These are phyloP conservation scores for Pseudogymnoascus sp. DNA, from an alignment of 2,329 filamentous ascomycete species.

Conservation along the genomic window DNA sequence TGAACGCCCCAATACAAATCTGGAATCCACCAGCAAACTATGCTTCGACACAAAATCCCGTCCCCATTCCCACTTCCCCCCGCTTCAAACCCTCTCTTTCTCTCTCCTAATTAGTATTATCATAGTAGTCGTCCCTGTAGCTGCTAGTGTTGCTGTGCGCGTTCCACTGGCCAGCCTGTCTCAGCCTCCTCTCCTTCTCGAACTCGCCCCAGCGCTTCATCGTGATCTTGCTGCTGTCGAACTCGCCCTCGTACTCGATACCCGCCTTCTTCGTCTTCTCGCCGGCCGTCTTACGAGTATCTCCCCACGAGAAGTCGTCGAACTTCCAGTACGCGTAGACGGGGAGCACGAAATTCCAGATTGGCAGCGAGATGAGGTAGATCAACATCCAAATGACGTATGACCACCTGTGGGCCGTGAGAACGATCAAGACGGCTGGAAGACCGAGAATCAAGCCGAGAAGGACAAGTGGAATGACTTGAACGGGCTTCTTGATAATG, in stretches of 20 bases:
- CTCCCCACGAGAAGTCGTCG: constrained; percentile 98
- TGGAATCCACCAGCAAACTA: constrained; percentile 6
- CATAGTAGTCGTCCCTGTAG: constrained; percentile 10
- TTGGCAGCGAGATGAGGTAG: constrained; percentile 83
- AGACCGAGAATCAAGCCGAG: constrained; percentile 87
- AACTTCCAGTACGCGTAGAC: constrained; percentile 99
- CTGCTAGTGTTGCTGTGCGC: not conserved
- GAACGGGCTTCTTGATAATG: constrained; percentile 67
- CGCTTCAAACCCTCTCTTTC: not conserved
- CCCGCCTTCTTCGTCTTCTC: constrained; percentile 83
- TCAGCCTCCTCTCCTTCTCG: constrained; percentile 57
- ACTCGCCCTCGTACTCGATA: constrained; percentile 86
- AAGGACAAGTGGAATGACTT: constrained; percentile 84
- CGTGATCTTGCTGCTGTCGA: constrained; percentile 96
- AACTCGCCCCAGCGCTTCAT: constrained; percentile 99
- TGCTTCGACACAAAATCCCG: not conserved
- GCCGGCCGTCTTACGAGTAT: constrained; percentile 89
- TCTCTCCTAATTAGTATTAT: constrained; percentile 4
- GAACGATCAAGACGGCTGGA: constrained; percentile 80
- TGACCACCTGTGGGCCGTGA: constrained; percentile 86
- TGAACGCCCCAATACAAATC: not conserved
- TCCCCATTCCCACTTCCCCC: not conserved
- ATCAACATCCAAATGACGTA: constrained; percentile 97
- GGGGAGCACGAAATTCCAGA: constrained; percentile 97
- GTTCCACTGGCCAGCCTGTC: constrained; percentile 8